Conservation (phyloP, 2,329 filamentous ascomycete species). For the Ilyonectria robusta region DNA sequence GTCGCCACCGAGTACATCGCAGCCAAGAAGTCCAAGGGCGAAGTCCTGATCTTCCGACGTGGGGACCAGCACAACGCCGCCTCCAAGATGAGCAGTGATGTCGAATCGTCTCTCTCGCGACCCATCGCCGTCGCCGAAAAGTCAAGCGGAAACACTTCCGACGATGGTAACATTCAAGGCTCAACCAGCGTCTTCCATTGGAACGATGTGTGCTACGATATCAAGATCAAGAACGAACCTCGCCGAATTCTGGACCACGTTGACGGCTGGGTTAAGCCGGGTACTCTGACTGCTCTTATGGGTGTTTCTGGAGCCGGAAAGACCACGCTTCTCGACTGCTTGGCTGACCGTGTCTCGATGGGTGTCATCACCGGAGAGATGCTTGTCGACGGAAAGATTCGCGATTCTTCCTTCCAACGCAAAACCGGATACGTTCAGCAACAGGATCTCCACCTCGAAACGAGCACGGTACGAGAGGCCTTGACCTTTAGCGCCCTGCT, state of each 20-base stretch:
- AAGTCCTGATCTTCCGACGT: constrained; percentile 71
- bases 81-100: constrained; percentile 37
- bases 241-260: constrained; percentile 79
- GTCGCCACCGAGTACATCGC: constrained; percentile 62
- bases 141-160: constrained; percentile 10
- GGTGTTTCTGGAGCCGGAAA: constrained; percentile 66
- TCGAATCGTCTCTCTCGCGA: constrained; percentile 38
- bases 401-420: constrained; percentile 78
- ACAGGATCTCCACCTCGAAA: constrained; percentile 65
- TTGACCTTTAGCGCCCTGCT: constrained; percentile 60
- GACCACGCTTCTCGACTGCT: constrained; percentile 74
- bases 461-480: constrained; percentile 63
- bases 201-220: constrained; percentile 81
- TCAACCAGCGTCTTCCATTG: constrained; percentile 72
- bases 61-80: constrained; percentile 48
- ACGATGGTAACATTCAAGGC: constrained; percentile 41
- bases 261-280: constrained; percentile 82
- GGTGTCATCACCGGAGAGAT: constrained; percentile 79
- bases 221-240: constrained; percentile 76
- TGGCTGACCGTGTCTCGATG: constrained; percentile 80
- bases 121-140: constrained; percentile 43
- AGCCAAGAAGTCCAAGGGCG: constrained; percentile 71
- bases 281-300: constrained; percentile 81
- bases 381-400: constrained; percentile 77
- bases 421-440: constrained; percentile 82